Conservation (phyloP, 352 stramenopile species). For the Phytophthora cajani region DNA sequence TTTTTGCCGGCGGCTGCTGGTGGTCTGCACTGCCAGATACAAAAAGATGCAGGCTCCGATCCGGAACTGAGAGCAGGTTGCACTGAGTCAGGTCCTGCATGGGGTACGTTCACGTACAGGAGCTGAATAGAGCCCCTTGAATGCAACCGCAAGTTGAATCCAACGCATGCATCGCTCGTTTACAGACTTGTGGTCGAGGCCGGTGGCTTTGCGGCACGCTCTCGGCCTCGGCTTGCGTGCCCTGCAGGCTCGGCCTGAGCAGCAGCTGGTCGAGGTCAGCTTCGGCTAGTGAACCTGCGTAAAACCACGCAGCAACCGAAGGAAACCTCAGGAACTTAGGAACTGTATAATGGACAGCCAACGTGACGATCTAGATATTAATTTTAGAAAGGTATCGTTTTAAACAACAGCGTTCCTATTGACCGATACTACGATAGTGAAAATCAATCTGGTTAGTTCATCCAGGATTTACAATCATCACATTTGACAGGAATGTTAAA, state of each 20-base stretch:
- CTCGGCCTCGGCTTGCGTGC: conserved; percentile 25
- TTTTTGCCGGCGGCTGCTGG: conserved; percentile 12
- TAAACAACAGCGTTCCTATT: neutral
- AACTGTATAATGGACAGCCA: neutral
- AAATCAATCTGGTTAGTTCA: too few relatives aligned
- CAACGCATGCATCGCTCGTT: conserved; percentile 1
- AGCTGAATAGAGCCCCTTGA: conserved; percentile 3
- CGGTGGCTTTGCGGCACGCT: conserved; percentile 21
- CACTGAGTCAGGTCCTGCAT: conserved; percentile 6
- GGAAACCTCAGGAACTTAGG: neutral
- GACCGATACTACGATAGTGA: too few relatives aligned
- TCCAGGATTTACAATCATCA: neutral
- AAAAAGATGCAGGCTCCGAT: neutral
- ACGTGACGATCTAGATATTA: neutral
- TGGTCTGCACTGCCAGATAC: neutral
- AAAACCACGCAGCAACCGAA: conserved; percentile 1
- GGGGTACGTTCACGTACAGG: conserved; percentile 4
- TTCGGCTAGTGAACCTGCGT: conserved; percentile 5
- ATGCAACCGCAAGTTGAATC: conserved; percentile 8
- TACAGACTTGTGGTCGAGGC: conserved; percentile 5
- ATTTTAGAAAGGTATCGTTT: neutral
- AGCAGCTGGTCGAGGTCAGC: conserved; percentile 19
- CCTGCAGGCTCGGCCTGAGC: conserved; percentile 10
- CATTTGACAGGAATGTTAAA: conserved; percentile 3
- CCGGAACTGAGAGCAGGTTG: conserved; percentile 8